These are phyloP conservation scores for Platanthera zijinensis DNA, from an alignment of 106 monocot species.

Conservation along the genomic window DNA sequence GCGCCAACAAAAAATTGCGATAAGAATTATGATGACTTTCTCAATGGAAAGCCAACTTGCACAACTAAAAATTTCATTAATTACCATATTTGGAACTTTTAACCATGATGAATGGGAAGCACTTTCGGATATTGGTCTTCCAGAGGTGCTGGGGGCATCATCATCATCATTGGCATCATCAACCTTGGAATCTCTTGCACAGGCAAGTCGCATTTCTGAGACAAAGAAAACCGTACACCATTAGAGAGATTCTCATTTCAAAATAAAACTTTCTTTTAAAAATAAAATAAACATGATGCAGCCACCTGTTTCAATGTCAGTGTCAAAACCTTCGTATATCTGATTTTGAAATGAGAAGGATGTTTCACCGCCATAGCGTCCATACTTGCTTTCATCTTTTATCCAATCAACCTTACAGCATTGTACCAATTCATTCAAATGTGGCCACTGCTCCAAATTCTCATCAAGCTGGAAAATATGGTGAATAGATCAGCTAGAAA, in stretches of 20 bases:
- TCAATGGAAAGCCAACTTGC: background rate
- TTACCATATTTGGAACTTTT: slow-evolving; percentile 25
- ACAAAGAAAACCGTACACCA: background rate
- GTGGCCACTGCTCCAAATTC: slow-evolving; percentile 96
- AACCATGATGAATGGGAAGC: slow-evolving; percentile 15
- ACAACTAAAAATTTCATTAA: background rate
- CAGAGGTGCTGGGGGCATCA: slow-evolving; percentile 85
- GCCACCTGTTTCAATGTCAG: slow-evolving; percentile 92
- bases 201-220: slow-evolving; percentile 70
- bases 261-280: background rate
- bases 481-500: background rate
- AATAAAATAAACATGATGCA: background rate
- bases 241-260: background rate
- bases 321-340: slow-evolving; percentile 97
- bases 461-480: slow-evolving; percentile 57
- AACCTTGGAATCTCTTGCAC: slow-evolving; percentile 52
- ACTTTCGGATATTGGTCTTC: slow-evolving; percentile 54
- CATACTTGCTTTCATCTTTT: slow-evolving; percentile 87
- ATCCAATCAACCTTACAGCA: slow-evolving; percentile 94
- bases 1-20: background rate
- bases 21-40: background rate
- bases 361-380: slow-evolving; percentile 63
- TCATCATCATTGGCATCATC: slow-evolving; percentile 33
- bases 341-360: slow-evolving; percentile 69
- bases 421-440: slow-evolving; percentile 88